phyloP scores from a whole-genome alignment of 1,139 yeast genomes.

The Saccharomycopsis hybrid region DNA sequence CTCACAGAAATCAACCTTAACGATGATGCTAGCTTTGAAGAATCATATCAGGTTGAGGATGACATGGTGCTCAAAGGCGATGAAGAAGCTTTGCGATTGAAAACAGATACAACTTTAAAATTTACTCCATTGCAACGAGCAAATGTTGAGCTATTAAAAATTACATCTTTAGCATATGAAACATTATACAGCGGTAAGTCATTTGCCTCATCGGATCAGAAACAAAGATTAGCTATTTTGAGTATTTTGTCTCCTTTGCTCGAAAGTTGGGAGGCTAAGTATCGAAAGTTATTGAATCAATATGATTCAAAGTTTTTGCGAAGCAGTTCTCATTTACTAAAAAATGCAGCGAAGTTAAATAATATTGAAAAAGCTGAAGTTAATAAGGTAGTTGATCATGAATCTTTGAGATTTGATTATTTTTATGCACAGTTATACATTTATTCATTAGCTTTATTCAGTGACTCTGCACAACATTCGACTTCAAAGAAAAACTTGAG shows the following conservation, averaged over 20 bases:
- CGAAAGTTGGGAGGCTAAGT: constrained; percentile 70
- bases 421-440: constrained; percentile 79
- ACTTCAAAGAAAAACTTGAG: constrained; percentile 34
- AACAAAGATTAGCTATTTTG: constrained; percentile 66
- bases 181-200: constrained; percentile 60
- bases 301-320: constrained; percentile 22
- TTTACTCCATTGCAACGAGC: constrained; percentile 70
- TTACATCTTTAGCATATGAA: constrained; percentile 78
- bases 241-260: constrained; percentile 70
- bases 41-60: constrained; percentile 22
- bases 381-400: constrained; percentile 51
- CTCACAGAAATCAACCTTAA: constrained; percentile 56
- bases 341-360: constrained; percentile 9
- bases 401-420: constrained; percentile 72
- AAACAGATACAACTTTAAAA: constrained; percentile 27
- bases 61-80: constrained; percentile 30
- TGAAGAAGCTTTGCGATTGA: constrained; percentile 28
- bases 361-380: constrained; percentile 3
- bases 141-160: constrained; percentile 69
- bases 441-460: constrained; percentile 68
- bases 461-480: constrained; percentile 1
- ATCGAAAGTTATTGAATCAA: constrained; percentile 45
- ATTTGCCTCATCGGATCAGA: constrained; percentile 43
- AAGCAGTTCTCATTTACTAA: constrained; percentile 20
- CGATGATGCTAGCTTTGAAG: constrained; percentile 39